Evolutionary conservation across 169 alveolate species (phyloP), one percentile per base, ranked within the genome.

Genomic region (Sarcocystis neurona): DNA sequence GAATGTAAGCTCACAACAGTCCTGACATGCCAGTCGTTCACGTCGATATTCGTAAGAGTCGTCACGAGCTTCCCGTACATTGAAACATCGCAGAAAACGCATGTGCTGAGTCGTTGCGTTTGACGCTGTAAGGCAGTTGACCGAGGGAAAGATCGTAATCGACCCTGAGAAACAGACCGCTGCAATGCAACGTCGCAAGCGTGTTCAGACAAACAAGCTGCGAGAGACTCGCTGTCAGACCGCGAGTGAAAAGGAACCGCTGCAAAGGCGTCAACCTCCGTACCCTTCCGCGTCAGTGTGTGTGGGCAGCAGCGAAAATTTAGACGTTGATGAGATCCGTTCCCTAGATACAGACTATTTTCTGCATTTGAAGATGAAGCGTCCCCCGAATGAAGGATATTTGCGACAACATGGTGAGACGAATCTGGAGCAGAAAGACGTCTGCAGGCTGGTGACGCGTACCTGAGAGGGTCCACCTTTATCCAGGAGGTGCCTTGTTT

Each of bases 261-360:
- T 15, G 66, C 23, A 12, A 53, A 53, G 66, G 66, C 30, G 66
- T 53, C 66, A 53, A 53, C 66, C 23, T 23, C 23, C 66, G 30
- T 12, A 53, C 66, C 66, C 12, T 53, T 23, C 66, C 12, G 66
- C 30, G 66, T 53, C 23, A 15, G 66, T 6, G 27, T 72, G 41
- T 56, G 60, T 56, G 39, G 82, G 58, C 20, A 72, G 82, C 82
- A 72, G 32, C 82, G 82, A 72, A 18, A 32, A n/a, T 5, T 56
- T 72, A 10, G 82, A 72, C 39, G 82, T 72, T 18, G 82, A 72
- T n/a, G 82, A 72, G 18, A 72, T 56, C 37, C 41, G 27, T 18
- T 72, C 82, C 43, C 39, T 72, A 10, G 82, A 72, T 32, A 72
- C 82, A 4, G 82, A 72, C 18, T 48, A 48, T 20, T 72, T 72